Percentiles rank a stretch among this genome's conserved stretches.
phyloP scores from a whole-genome alignment of 441 rosid genomes.

The Kokia cookei region DNA sequence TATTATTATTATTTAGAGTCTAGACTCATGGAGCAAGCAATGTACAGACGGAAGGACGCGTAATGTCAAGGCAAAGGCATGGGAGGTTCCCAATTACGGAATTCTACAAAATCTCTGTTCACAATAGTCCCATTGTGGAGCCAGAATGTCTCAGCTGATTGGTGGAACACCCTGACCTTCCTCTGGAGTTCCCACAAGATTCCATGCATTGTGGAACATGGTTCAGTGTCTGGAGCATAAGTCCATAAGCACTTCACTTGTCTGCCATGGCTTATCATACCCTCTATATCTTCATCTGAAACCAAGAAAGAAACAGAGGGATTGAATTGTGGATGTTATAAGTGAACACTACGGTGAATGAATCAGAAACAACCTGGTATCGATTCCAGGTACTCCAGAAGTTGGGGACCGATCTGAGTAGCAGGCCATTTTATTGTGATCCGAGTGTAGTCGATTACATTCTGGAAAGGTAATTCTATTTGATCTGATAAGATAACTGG shows the following conservation, averaged over 20 bases:
- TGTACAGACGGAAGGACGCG: background rate
- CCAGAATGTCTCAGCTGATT: slow-evolving; percentile 92
- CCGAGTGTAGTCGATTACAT: slow-evolving; percentile 66
- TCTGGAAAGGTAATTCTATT: slow-evolving; percentile 90
- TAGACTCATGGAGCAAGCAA: background rate
- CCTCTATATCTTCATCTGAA: slow-evolving; percentile 56
- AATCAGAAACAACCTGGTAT: slow-evolving; percentile 47
- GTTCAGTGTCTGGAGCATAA: slow-evolving; percentile 56
- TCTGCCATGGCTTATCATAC: slow-evolving; percentile 67
- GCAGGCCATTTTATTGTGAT: slow-evolving; percentile 96
- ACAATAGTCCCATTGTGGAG: slow-evolving; percentile 72
- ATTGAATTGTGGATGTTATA: background rate
- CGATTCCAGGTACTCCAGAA: slow-evolving; percentile 75
- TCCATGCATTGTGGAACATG: slow-evolving; percentile 77
- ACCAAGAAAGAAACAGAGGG: background rate
- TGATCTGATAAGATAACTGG: slow-evolving; percentile 87
- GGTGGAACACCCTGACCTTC: slow-evolving; percentile 81
- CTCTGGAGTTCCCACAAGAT: slow-evolving; percentile 91
- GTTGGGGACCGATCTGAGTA: slow-evolving; percentile 55
- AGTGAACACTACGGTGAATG: no score
- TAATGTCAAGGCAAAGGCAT: slow-evolving; percentile 47
- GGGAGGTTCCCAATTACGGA: slow-evolving; percentile 73
- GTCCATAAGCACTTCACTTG: slow-evolving; percentile 70
- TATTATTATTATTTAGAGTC: background rate
- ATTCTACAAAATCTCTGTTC: slow-evolving; percentile 59